A percentile compares a stretch with the other conserved stretches of the same genome.
Conservation (phyloP, 208 protist species). For the Crithidia brevicula region DNA sequence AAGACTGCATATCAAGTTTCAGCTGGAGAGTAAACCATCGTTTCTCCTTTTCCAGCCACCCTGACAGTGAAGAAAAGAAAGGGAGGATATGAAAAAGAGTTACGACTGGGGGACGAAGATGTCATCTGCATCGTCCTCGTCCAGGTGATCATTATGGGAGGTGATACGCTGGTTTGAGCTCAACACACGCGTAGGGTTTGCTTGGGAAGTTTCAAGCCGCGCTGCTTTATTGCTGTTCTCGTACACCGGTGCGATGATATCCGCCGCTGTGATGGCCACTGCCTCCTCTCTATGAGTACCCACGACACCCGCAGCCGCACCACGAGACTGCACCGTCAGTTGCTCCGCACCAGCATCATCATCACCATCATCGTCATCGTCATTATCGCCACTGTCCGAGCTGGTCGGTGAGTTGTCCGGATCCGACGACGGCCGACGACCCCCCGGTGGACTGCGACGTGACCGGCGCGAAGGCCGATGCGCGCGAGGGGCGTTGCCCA, state of each 20-base stretch:
- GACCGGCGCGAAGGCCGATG: not conserved
- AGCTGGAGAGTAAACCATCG: too few relatives aligned
- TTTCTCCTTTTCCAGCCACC: too few relatives aligned
- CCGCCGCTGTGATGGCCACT: not conserved
- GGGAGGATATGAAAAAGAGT: not conserved
- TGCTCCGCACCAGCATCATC: not conserved
- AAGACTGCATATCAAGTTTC: too few relatives aligned
- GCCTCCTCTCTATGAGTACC: too few relatives aligned
- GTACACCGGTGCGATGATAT: not conserved
- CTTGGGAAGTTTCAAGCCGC: not conserved
- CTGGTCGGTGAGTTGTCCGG: constrained; percentile 37
- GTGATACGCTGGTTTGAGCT: constrained; percentile 31
- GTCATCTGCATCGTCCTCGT: constrained; percentile 18
- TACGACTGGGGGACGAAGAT: constrained; percentile 26
- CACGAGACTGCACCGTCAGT: too few relatives aligned
- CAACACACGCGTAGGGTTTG: constrained; percentile 17
- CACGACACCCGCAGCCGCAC: too few relatives aligned
- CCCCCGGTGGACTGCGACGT: not conserved
- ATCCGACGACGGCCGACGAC: constrained; percentile 16
- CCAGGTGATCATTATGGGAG: not conserved
- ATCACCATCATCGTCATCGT: not conserved
- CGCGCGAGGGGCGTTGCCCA: not conserved
- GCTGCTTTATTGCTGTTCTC: constrained; percentile 10
- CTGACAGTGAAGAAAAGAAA: too few relatives aligned
- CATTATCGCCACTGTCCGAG: constrained; percentile 25